Percentiles rank a stretch among this genome's conserved stretches.
These are phyloP conservation scores for Mortierella hygrophila DNA, from an alignment of 192 early-diverging fungal species.

Conservation along the genomic window DNA sequence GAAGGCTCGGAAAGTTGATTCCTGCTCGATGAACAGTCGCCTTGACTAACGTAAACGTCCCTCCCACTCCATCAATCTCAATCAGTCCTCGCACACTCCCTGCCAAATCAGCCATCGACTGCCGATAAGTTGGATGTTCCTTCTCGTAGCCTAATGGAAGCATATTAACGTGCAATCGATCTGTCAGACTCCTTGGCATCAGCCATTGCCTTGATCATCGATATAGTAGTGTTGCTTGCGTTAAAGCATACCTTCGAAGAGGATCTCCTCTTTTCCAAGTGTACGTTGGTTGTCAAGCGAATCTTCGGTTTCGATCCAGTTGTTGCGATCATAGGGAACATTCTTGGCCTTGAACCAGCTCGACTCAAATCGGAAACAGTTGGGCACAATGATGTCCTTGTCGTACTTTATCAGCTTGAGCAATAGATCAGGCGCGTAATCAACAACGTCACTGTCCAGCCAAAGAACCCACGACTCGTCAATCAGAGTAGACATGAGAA, in stretches of 20 bases:
- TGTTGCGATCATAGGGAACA: slow-evolving; percentile 75
- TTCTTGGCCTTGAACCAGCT: slow-evolving; percentile 63
- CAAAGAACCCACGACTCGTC: slow-evolving; percentile 80
- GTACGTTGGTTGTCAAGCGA: slow-evolving; percentile 60
- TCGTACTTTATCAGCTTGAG: slow-evolving; percentile 71
- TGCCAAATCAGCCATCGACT: slow-evolving; percentile 59
- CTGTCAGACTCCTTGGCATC: background rate
- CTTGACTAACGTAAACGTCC: slow-evolving; percentile 75
- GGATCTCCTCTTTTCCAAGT: slow-evolving; percentile 52
- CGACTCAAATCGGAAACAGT: slow-evolving; percentile 62
- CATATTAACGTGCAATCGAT: background rate
- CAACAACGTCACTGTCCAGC: slow-evolving; percentile 79
- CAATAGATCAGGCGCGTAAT: slow-evolving; percentile 71
- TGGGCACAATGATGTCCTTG: slow-evolving; percentile 78
- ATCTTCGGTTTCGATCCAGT: slow-evolving; percentile 74
- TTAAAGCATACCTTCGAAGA: slow-evolving; percentile 61
- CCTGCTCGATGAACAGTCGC: slow-evolving; percentile 76
- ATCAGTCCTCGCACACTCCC: slow-evolving; percentile 53
- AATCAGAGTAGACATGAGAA: slow-evolving; percentile 68
- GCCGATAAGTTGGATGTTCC: slow-evolving; percentile 57
- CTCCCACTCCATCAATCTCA: slow-evolving; percentile 75
- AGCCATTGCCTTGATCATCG: too few relatives aligned
- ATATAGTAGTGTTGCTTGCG: too few relatives aligned
- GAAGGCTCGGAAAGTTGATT: slow-evolving; percentile 71
- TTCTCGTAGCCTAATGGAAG: slow-evolving; percentile 51